Evolutionary conservation across 2,329 filamentous ascomycete species (phyloP).

Genomic region (Alternaria brassicicola): DNA sequence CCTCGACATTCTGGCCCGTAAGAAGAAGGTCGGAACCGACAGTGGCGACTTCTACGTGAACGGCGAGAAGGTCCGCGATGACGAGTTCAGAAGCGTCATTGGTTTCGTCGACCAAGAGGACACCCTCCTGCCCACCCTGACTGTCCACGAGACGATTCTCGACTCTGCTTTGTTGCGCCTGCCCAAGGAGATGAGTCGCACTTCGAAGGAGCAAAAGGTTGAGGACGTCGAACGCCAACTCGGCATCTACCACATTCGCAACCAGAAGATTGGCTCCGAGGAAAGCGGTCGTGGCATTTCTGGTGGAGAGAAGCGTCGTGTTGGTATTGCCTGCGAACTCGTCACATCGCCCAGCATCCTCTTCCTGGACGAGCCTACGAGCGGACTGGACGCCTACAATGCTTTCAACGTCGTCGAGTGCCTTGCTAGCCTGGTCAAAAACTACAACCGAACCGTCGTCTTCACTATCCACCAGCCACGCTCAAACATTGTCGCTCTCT

Average conservation of each 20-base stretch:
- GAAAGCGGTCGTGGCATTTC: constrained; percentile 96
- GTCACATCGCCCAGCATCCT: constrained; percentile 97
- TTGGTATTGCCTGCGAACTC: constrained; percentile 95
- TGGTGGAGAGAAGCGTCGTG: constrained; percentile 92
- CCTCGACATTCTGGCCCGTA: constrained; percentile 91
- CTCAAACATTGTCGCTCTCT: constrained; percentile 97
- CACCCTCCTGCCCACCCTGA: constrained; percentile 92
- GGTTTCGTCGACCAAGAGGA: constrained; percentile 99
- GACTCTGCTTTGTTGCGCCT: constrained; percentile 90
- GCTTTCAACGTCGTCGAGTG: constrained; percentile 98
- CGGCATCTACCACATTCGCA: constrained; percentile 90
- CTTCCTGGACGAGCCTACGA: constrained; percentile 96
- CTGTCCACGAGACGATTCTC: constrained; percentile 96
- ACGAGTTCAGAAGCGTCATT: constrained; percentile 87
- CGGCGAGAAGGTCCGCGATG: constrained; percentile 83
- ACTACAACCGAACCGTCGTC: constrained; percentile 94
- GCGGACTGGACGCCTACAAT: constrained; percentile 93
- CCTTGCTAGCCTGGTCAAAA: constrained; percentile 91
- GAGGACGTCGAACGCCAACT: constrained; percentile 94
- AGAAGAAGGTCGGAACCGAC: constrained; percentile 87
- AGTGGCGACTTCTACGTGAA: constrained; percentile 89
- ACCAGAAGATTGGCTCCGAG: constrained; percentile 94
- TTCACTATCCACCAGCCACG: constrained; percentile 98
- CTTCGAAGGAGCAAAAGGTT: constrained; percentile 88
- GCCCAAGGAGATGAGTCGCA: constrained; percentile 86